Base-by-base conservation (phyloP, 2,329 filamentous ascomycete genomes). In the Aspergillus sp. region DNA sequence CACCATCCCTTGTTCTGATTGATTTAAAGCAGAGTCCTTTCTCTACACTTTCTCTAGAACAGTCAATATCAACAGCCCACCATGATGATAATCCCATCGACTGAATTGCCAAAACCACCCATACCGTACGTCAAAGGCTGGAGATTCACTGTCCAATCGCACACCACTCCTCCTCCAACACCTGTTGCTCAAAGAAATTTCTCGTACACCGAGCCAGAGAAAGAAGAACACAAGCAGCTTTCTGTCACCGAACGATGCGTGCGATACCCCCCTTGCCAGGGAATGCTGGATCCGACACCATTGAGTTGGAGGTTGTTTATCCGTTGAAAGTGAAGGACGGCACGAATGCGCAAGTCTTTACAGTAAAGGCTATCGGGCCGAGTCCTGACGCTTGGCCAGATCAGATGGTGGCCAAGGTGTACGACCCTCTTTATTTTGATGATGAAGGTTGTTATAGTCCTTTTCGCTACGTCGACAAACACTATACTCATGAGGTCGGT, bases 401-500 rank as follows among this genome's bases (percentile, higher is more conserved):
- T 31, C 31, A 41, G 43, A 19, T 57, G 5, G 52, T 60, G 27
- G 50, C 51, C 27, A 58, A 58, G 28, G 37, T 54, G 39, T 59
- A 54, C 37, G 50, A 58, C 48, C 54, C 55, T 36, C 48, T 56
- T 32, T 57, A 57, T 35, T 47, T 56, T 29, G 31, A 52, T 29
- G 49, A 59, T 40, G 50, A 57, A 1, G 40, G 46, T 8, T 50
- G 50, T 5, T 45, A 40, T 43, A 48, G 57, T 33, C 56, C 51
- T 12, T 59, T 59, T 31, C 39, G 43, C 29, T 54, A 46, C 40
- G 45, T 56, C 36, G 52, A 59, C 41, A 40, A 50, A n/a, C 40
- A 54, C 43, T 59, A 58, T 43, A 57, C 54, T 7, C 49, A 57
- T 28, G 54, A 60, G 37, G 49, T 39, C 7, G 40, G 44, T 42